Percentiles rank a stretch among this genome's conserved stretches.
Conservation (phyloP, 1,139 yeast species). For the Scheffersomyces insectosa region DNA sequence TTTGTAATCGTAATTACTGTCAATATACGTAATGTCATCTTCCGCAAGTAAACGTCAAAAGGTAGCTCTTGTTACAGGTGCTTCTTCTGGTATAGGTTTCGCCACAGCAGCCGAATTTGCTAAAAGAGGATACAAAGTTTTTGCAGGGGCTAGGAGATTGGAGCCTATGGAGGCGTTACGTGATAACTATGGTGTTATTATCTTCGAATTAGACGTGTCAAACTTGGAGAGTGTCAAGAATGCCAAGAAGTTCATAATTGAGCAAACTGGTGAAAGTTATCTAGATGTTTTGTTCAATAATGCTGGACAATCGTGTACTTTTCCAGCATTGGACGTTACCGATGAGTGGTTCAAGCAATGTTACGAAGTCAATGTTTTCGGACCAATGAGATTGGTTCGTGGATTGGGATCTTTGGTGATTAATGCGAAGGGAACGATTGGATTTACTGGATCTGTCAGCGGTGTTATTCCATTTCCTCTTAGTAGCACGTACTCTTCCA, state of each 20-base stretch:
- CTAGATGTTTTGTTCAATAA: constrained; percentile 68
- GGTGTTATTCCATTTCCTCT: constrained; percentile 73
- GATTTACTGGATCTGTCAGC: constrained; percentile 74
- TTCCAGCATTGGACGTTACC: constrained; percentile 68
- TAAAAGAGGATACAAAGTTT: constrained; percentile 61
- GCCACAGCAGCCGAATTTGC: constrained; percentile 68
- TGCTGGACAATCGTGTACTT: constrained; percentile 66
- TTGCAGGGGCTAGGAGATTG: constrained; percentile 71
- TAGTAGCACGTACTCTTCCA: constrained; percentile 64
- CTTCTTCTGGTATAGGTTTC: constrained; percentile 80
- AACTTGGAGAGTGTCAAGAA: constrained; percentile 48
- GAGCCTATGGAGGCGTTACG: constrained; percentile 60
- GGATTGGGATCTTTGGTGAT: constrained; percentile 60
- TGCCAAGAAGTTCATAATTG: constrained; percentile 40
- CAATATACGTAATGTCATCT: neutral
- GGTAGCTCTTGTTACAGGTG: constrained; percentile 70
- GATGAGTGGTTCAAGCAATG: constrained; percentile 57
- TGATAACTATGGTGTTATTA: constrained; percentile 32
- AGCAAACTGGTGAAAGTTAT: constrained; percentile 41
- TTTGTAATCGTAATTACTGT: no score
- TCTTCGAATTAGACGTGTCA: constrained; percentile 52
- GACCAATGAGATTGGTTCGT: constrained; percentile 63
- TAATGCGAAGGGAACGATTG: constrained; percentile 67
- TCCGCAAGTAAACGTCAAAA: constrained; percentile 15
- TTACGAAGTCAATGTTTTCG: constrained; percentile 69